Percentiles rank a stretch among this genome's conserved stretches.
These are phyloP conservation scores for Lasiodiplodia citricola DNA, from an alignment of 2,329 filamentous ascomycete species.

Conservation along the genomic window DNA sequence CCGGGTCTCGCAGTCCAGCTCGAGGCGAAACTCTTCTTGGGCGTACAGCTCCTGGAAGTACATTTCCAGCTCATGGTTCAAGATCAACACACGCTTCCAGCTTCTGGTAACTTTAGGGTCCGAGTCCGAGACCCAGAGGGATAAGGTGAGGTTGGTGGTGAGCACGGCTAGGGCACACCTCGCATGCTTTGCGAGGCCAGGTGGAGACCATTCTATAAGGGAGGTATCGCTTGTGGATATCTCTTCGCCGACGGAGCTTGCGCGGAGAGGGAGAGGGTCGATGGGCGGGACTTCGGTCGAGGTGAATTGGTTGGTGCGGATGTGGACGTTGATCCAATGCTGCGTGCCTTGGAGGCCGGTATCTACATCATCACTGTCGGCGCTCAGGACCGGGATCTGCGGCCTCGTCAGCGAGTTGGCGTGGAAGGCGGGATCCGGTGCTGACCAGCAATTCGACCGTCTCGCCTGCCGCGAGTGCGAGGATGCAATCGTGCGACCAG, in stretches of 20 bases:
- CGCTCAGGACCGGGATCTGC: slow-evolving; percentile 42
- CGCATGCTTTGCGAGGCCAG: slow-evolving; percentile 60
- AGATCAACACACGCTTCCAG: slow-evolving; percentile 60
- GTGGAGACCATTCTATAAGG: slow-evolving; percentile 62
- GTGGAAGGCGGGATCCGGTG: slow-evolving; percentile 1
- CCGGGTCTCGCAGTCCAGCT: slow-evolving; percentile 39
- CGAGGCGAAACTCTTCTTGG: slow-evolving; percentile 30
- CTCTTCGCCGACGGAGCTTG: slow-evolving; percentile 64
- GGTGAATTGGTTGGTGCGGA: slow-evolving; percentile 60
- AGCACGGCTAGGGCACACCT: slow-evolving; percentile 61
- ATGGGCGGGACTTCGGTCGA: slow-evolving; percentile 53
- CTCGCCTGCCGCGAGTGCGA: slow-evolving; percentile 63
- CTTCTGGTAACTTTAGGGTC: slow-evolving; percentile 46
- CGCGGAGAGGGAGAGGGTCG: slow-evolving; percentile 51
- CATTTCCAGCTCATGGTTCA: slow-evolving; percentile 55
- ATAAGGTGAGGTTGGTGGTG: slow-evolving; percentile 62
- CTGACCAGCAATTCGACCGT: slow-evolving; percentile 58
- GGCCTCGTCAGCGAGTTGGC: slow-evolving; percentile 25
- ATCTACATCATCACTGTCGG: slow-evolving; percentile 36
- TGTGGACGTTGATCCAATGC: slow-evolving; percentile 43
- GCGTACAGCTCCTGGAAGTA: slow-evolving; percentile 41
- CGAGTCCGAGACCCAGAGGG: slow-evolving; percentile 60
- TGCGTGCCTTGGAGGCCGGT: slow-evolving; percentile 34
- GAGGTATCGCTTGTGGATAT: slow-evolving; percentile 58
- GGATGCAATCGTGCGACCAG: slow-evolving; percentile 64